Conservation (phyloP, 2,329 filamentous ascomycete species). For the Lasiodiplodia hormozganensis region DNA sequence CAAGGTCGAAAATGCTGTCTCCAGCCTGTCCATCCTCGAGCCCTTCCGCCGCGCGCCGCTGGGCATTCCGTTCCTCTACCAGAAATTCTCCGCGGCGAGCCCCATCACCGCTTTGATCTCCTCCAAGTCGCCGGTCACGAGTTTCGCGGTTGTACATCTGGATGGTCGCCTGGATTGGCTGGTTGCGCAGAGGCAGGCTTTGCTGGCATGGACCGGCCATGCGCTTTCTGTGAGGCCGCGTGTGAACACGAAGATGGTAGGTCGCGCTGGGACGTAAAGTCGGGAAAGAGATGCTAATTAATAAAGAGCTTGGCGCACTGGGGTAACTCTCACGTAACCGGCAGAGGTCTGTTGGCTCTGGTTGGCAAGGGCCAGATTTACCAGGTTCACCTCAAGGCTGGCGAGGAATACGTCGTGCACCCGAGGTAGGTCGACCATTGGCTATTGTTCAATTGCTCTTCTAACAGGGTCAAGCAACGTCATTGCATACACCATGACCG, state of each 20-base stretch:
- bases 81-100: conserved; percentile 83
- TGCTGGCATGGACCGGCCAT: conserved; percentile 97
- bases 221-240: conserved; percentile 78
- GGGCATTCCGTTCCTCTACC: conserved; percentile 94
- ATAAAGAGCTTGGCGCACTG: conserved; percentile 77
- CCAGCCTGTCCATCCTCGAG: conserved; percentile 84
- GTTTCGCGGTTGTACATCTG: conserved; percentile 85
- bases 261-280: conserved; percentile 32
- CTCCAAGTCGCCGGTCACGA: conserved; percentile 84
- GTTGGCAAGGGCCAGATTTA: conserved; percentile 90
- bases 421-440: conserved; percentile 61
- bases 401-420: conserved; percentile 90
- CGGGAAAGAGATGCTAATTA: conserved; percentile 44
- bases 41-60: conserved; percentile 80
- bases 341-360: conserved; percentile 83
- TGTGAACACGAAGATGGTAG: conserved; percentile 73
- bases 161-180: conserved; percentile 97
- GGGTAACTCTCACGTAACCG: conserved; percentile 89
- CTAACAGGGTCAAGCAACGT: conserved; percentile 67
- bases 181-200: conserved; percentile 81
- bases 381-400: conserved; percentile 78
- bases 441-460: background rate
- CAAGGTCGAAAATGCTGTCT: conserved; percentile 89
- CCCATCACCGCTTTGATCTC: conserved; percentile 89
- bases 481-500: conserved; percentile 83